These are phyloP conservation scores for Venustampulla echinocandica DNA, from an alignment of 495 filamentous ascomycete genomes.

Conservation along the genomic window DNA sequence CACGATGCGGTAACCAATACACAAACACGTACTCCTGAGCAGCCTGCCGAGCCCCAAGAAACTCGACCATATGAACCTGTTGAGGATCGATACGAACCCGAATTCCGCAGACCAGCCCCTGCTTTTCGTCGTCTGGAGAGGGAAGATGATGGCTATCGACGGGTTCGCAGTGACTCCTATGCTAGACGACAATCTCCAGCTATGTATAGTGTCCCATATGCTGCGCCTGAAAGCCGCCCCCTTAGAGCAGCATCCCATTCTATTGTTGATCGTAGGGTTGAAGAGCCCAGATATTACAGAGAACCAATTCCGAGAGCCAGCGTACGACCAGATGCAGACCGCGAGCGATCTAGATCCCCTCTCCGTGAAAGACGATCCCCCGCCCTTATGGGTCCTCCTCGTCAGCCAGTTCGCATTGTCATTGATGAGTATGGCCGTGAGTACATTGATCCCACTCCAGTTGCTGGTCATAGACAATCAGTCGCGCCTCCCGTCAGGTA, in stretches of 20 bases:
- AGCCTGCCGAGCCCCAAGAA: slow-evolving; percentile 3
- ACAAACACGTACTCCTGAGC: slow-evolving; percentile 5
- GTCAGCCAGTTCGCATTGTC: slow-evolving; percentile 48
- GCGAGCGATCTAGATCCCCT: slow-evolving; percentile 52
- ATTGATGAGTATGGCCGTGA: slow-evolving; percentile 64
- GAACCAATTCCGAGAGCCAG: slow-evolving; percentile 32
- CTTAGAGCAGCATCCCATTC: slow-evolving; percentile 54
- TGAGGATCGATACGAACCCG: slow-evolving; percentile 16
- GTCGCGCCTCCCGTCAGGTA: slow-evolving; percentile 29
- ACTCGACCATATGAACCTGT: slow-evolving; percentile 6
- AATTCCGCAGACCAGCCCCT: slow-evolving; percentile 10
- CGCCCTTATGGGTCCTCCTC: slow-evolving; percentile 48
- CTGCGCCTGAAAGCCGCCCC: slow-evolving; percentile 34
- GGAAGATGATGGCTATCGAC: slow-evolving; percentile 29
- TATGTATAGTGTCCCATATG: slow-evolving; percentile 36
- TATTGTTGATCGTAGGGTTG: slow-evolving; percentile 42
- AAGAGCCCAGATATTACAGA: slow-evolving; percentile 49
- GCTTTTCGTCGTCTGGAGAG: slow-evolving; percentile 28
- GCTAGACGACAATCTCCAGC: slow-evolving; percentile 41
- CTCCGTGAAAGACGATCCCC: slow-evolving; percentile 38
- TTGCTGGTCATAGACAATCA: slow-evolving; percentile 32
- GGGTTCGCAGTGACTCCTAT: slow-evolving; percentile 32
- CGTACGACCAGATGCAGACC: slow-evolving; percentile 36
- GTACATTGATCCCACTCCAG: slow-evolving; percentile 50
- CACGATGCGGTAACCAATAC: slow-evolving; percentile 2